Base-by-base conservation (phyloP, 2,329 filamentous ascomycete genomes). In the Venturia asperata region DNA sequence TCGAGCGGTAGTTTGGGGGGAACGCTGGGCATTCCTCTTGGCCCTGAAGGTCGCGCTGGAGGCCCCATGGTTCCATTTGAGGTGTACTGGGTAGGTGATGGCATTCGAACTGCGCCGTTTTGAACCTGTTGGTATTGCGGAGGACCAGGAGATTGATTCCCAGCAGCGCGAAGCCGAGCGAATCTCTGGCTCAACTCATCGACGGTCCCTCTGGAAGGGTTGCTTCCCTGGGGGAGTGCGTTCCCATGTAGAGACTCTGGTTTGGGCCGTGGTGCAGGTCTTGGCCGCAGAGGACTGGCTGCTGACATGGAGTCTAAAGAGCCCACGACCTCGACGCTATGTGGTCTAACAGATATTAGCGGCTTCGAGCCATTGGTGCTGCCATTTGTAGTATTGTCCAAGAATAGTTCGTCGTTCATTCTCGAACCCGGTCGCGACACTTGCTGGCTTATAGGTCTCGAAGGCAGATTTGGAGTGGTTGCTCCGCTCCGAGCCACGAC, bases 191-290 rank as follows among this genome's bases (percentile, higher is more conserved):
- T 70, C 5, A 78, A 72, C n/a, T 61, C 60, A 13, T 61, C 39
- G 9, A 45, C 21, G 3, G 60, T 15, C 5, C 70, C 71, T 62
- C 71, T 72, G 9, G 70, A 30, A 5, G 69, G 70, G 0, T 69
- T 55, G 11, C 68, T 65, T 17, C 70, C 74, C n/a, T 78, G 71
- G 24, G 77, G 76, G 19, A 87, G 72, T 5, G 81, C 78, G 52
- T 86, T 85, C 0, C 87, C 87, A 69, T 87, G 85, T 2, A 91
- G 78, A 5, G 82, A 81, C 63, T 85, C 80, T 0, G 89, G 89
- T 69, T 91, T 91, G 2, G 88, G 87, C 30, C 86, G 84, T 10
- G 88, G 76, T 5, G 72, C 68, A 11, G 78, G 76, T 66, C 73
- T 74, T 13, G 68, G 68, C 34, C 70, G 69, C 5, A 69, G 65